Percentiles rank a stretch among this genome's conserved stretches.
Conservation (phyloP, 2,329 filamentous ascomycete genomes). For the Chrysosporium keratinophilum region DNA sequence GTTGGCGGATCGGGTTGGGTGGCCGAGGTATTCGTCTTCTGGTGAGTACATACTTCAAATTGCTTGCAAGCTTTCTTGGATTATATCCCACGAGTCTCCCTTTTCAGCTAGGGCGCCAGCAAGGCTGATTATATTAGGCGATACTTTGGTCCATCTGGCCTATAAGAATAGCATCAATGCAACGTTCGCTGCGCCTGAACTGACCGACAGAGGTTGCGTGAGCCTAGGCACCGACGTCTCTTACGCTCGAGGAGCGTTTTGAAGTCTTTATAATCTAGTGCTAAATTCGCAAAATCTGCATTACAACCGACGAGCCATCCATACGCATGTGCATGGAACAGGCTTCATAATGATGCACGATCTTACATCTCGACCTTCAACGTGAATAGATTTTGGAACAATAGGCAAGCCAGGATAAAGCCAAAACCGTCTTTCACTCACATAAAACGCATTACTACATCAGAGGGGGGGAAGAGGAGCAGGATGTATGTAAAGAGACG, state of each 20-base stretch:
- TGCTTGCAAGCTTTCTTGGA: not conserved
- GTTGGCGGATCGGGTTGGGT: conserved; percentile 16
- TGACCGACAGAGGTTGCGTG: conserved; percentile 20
- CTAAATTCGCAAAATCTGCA: too few relatives aligned
- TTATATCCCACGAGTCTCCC: not conserved
- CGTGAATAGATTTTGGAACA: too few relatives aligned
- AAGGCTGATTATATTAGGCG: not conserved
- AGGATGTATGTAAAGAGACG: too few relatives aligned
- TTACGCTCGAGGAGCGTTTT: conserved; percentile 22
- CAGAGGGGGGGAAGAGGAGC: not conserved
- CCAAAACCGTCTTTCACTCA: not conserved
- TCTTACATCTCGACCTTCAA: too few relatives aligned
- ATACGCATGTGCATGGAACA: too few relatives aligned
- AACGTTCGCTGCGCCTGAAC: conserved; percentile 15
- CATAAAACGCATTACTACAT: not conserved
- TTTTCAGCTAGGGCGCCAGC: not conserved
- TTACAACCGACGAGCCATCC: too few relatives aligned
- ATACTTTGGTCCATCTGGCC: conserved; percentile 18
- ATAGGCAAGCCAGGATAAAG: not conserved
- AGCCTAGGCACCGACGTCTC: conserved; percentile 17
- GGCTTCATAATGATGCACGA: too few relatives aligned
- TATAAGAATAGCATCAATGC: conserved; percentile 17
- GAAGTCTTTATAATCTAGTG: too few relatives aligned
- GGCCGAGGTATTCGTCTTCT: conserved; percentile 4
- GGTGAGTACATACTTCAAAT: conserved; percentile 1